phyloP scores from a whole-genome alignment of 2,329 filamentous ascomycete species.

The Elsinoe australis region DNA sequence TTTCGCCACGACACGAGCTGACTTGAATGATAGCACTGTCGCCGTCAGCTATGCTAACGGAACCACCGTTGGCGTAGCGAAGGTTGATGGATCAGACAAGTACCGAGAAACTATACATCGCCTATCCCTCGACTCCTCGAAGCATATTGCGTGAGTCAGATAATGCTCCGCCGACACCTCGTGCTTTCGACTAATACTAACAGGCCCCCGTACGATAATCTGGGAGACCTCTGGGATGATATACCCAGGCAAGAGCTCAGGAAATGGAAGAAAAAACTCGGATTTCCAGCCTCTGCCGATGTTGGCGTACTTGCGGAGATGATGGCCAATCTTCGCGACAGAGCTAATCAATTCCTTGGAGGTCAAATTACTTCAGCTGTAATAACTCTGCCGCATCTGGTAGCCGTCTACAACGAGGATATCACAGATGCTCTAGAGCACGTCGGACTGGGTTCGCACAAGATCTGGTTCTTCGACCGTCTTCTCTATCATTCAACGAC shows the following conservation, averaged over 20 bases:
- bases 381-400: background rate
- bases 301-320: background rate
- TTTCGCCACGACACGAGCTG: background rate
- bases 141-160: too few relatives aligned
- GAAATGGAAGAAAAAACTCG: background rate
- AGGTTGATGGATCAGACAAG: background rate
- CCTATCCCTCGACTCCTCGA: background rate
- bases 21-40: background rate
- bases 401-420: background rate
- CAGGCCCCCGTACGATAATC: too few relatives aligned
- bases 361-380: background rate
- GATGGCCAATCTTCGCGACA: background rate
- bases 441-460: background rate
- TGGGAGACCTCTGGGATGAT: background rate
- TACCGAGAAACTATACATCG: background rate
- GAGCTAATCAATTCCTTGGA: background rate
- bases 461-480: constrained; percentile 4
- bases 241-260: background rate
- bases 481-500: background rate
- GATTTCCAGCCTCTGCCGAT: background rate
- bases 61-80: background rate
- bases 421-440: background rate
- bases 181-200: too few relatives aligned
- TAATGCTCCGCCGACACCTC: too few relatives aligned
- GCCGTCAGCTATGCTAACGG: constrained; percentile 3